Base-by-base conservation (phyloP, 345 rosid genomes). In the Melastoma malabathricum region DNA sequence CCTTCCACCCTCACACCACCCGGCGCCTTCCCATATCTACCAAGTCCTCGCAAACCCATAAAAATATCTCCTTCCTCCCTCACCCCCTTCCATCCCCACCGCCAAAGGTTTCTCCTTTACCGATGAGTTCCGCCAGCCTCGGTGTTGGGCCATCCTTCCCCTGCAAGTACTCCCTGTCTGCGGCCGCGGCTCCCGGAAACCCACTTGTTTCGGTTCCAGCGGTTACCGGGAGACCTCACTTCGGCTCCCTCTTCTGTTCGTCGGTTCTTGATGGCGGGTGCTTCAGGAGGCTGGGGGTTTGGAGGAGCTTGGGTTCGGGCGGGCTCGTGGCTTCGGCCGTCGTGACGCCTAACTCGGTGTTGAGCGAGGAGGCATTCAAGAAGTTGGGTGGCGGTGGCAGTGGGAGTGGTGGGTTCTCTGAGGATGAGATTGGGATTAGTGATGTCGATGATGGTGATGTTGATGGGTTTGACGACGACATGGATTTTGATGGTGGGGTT, bases 301-400 rank as follows among this genome's bases (percentile, higher is more conserved):
- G 27, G 61, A 71, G 71, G 48, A 59, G 68, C 50, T 59, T 65
- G 50, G 51, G 70, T 48, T 59, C 64, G 44, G 47, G 57, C 25
- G 56, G 71, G 5, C 65, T 71, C 47, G 69, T 74, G 47, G 66
- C 89, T 16, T 77, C 75, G 3, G 96, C 96, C 22, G 70, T 86
- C 18, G 92, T 83, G 7, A 62, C 94, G 7, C 84, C 96, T 18
- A 86, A 83, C 61, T 72, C 90, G 44, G 74, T 90, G 51, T 89
- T 90, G 45, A 90, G 87, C 31, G 89, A 90, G 48, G 93, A 86
- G 64, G 96, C 89, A 43, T 84, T 92, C 68, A 82, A 72, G 56
- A 81, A 81, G 43, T 81, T 92, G 14, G 72, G 78, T 17, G 60
- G 75, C 25, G 70, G 63, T 22, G 45, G 71, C 61, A 20, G 59